Percentiles rank a stretch among this genome's conserved stretches.
phyloP scores from a whole-genome alignment of 495 filamentous ascomycete species.

The Penicillium desertorum region DNA sequence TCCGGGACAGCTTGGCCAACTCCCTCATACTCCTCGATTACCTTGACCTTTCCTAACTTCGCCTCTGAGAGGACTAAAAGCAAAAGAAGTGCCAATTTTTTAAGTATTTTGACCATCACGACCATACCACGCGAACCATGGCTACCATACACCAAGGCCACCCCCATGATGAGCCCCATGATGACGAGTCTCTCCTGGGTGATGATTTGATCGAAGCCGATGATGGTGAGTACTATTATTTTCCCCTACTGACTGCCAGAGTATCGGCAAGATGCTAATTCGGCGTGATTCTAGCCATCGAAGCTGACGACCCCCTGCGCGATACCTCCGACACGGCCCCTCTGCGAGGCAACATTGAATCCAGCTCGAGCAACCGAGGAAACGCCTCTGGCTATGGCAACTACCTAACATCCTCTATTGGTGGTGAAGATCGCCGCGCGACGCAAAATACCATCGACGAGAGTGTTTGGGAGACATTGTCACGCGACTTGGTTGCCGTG shows the following conservation, averaged over 20 bases:
- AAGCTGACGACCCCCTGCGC: conserved; percentile 86
- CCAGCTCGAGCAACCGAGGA: conserved; percentile 50
- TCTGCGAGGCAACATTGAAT: conserved; percentile 76
- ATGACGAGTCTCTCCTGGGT: conserved; percentile 70
- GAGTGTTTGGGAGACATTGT: conserved; percentile 90
- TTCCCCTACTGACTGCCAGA: not conserved
- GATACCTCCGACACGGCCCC: conserved; percentile 69
- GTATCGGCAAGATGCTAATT: conserved; percentile 13
- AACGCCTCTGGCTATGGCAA: conserved; percentile 42
- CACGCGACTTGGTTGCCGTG: conserved; percentile 84
- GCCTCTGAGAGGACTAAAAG: conserved; percentile 8
- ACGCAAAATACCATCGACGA: conserved; percentile 95
- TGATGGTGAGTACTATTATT: conserved; percentile 61
- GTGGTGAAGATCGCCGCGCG: conserved; percentile 91
- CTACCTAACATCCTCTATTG: conserved; percentile 84
- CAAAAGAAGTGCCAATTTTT: not conserved
- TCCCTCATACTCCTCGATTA: conserved; percentile 14
- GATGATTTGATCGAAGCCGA: conserved; percentile 94
- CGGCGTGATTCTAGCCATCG: conserved; percentile 60
- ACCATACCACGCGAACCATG: conserved; percentile 36
- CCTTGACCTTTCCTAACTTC: conserved; percentile 4
- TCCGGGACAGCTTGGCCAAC: conserved; percentile 36
- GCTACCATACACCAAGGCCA: conserved; percentile 44
- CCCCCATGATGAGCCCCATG: conserved; percentile 35
- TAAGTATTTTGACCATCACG: conserved; percentile 8